Base-by-base conservation (phyloP, 129 eudicot species). In the Ambrosia trifida region DNA sequence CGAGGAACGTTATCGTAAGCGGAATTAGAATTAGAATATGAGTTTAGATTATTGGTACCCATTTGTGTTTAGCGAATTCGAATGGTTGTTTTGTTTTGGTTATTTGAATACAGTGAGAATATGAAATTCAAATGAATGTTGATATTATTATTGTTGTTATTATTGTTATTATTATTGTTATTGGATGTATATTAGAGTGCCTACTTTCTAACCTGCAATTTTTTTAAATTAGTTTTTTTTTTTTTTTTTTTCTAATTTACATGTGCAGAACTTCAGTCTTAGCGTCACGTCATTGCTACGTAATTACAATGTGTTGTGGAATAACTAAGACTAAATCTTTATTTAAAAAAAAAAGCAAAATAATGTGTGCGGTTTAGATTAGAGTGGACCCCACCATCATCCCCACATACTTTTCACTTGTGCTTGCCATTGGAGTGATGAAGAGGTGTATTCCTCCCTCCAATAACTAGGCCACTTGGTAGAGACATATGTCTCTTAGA, bases 1-100 rank as follows among this genome's bases (percentile, higher is more conserved):
- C 44, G 88, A 86, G 35, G 84, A 86, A 68, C 85, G 81, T 65
- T 86, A 83, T 58, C 86, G 91, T 17, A 86, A 86, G 73, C 80
- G 82, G 41, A 71, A 83, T 70, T 80, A 74, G 54, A 71, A 83
- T 70, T 80, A 74, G 54, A 72, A 41, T 4, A 77, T 66, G 13
- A 75, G 69, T n/a, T 68, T 76, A n/a, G 79, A 82, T 4, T 14
- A 44, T 43, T 17, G 30, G 12, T 24, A 16, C 12, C 40, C n/a
- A 36, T 3, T 49, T 11, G 13, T 24, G 12, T 71, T 20, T 30
- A 19, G 31, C 44, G 64, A 47, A 45, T 36, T 47, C 14, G 32
- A 38, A 60, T 44, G 33, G 2, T n/a, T 35, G 18, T 1, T 30
- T 31, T 7, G 6, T 28, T 59, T 68, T 30, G 50, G 31, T 72